These are phyloP conservation scores for Aurantiochytrium sp. DNA, from an alignment of 108 stramenopile genomes.

Conservation along the genomic window DNA sequence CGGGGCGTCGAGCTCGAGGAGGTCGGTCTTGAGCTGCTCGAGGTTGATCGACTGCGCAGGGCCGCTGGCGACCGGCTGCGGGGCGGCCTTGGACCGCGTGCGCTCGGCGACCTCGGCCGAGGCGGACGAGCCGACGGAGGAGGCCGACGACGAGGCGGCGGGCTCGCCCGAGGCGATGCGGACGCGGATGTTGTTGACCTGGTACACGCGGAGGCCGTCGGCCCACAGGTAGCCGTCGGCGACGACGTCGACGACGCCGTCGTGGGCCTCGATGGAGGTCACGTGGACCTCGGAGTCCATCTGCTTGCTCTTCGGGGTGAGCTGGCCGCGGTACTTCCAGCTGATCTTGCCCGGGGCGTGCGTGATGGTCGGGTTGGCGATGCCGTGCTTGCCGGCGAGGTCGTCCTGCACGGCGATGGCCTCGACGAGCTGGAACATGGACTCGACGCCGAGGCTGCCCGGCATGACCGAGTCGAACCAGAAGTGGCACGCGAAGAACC, in stretches of 20 bases:
- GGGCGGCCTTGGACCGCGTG: too few species aligned
- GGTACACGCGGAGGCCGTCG: not conserved
- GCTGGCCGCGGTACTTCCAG: not conserved
- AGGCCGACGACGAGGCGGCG: not conserved
- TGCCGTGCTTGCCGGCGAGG: not conserved
- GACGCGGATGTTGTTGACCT: not conserved
- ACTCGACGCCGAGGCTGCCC: not conserved
- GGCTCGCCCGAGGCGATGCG: not conserved
- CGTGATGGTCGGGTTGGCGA: not conserved
- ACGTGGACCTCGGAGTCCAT: not conserved
- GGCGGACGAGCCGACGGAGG: not conserved
- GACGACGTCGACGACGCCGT: not conserved
- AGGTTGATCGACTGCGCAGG: not conserved
- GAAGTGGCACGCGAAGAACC: not conserved
- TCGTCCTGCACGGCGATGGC: not conserved
- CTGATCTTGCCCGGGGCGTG: not conserved
- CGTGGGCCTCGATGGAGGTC: not conserved
- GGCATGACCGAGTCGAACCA: conserved; percentile 14
- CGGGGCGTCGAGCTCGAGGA: not conserved
- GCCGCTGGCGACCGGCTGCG: not conserved
- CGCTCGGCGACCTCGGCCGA: not conserved
- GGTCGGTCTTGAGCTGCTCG: not conserved
- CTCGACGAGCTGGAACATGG: conserved; percentile 4
- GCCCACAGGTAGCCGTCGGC: not conserved
- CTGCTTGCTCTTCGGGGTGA: not conserved